Evolutionary conservation across 371 early-diverging fungal species (phyloP).

Genomic region (Lichtheimia hyalospora): DNA sequence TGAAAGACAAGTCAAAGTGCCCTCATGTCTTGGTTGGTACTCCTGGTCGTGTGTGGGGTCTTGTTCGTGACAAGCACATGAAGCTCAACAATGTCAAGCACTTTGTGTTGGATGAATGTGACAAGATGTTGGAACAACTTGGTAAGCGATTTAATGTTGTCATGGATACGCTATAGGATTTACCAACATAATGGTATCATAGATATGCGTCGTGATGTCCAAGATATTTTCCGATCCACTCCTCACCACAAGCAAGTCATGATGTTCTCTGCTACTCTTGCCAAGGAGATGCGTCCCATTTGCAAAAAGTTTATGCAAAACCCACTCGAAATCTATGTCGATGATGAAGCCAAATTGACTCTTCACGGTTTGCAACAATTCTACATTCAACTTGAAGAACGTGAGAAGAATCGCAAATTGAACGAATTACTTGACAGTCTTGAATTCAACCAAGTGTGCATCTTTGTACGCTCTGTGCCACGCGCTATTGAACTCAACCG

Average conservation of each 20-base stretch:
- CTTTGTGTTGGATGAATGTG: conserved; percentile 99
- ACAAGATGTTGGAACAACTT: conserved; percentile 92
- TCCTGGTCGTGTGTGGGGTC: conserved; percentile 94
- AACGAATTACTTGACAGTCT: conserved; percentile 91
- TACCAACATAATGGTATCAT: background rate
- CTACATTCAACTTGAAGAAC: conserved; percentile 86
- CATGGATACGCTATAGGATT: too few relatives aligned
- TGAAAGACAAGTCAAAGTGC: conserved; percentile 77
- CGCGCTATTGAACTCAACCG: conserved; percentile 89
- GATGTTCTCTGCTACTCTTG: conserved; percentile 97
- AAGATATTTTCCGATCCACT: conserved; percentile 93
- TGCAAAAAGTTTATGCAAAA: conserved; percentile 98
- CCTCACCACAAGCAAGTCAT: conserved; percentile 98
- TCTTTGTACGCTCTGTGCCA: conserved; percentile 95
- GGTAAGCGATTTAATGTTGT: conserved; percentile 67
- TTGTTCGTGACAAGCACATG: conserved; percentile 82
- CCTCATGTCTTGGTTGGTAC: conserved; percentile 98
- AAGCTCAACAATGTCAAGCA: conserved; percentile 85
- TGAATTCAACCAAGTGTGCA: conserved; percentile 97
- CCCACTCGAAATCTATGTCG: conserved; percentile 97
- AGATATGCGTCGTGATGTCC: conserved; percentile 97
- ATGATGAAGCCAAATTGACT: conserved; percentile 98
- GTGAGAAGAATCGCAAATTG: conserved; percentile 92
- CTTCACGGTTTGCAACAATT: conserved; percentile 97
- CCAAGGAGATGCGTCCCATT: conserved; percentile 88